These are phyloP conservation scores for Dimocarpus longan DNA, from an alignment of 345 rosid species.

Conservation along the genomic window DNA sequence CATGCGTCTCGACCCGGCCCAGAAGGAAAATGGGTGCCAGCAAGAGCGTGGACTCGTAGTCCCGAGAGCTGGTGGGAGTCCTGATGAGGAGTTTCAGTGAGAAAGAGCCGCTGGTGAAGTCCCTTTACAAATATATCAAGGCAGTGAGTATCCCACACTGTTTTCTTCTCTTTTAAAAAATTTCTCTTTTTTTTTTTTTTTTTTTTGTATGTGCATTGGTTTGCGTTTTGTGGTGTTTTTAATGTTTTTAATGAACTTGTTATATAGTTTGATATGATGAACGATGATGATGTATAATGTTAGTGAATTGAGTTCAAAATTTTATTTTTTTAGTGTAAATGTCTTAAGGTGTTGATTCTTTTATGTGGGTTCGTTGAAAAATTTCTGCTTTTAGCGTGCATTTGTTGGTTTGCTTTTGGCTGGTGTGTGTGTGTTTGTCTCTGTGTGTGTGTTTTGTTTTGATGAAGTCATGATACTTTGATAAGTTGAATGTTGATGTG, in stretches of 20 bases:
- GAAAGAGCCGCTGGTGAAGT: constrained; percentile 68
- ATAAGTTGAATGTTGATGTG: background rate
- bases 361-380: no score
- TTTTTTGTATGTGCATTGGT: background rate
- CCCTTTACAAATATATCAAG: constrained; percentile 66
- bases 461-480: background rate
- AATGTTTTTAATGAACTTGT: background rate
- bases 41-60: constrained; percentile 45
- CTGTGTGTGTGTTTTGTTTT: no score
- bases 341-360: background rate
- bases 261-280: background rate
- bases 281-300: background rate
- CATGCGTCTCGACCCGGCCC: constrained; percentile 52
- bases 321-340: background rate
- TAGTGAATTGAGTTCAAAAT: background rate
- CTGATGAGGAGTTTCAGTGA: constrained; percentile 57
- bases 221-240: background rate
- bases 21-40: constrained; percentile 43
- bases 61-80: constrained; percentile 59
- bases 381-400: background rate
- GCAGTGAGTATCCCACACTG: no score
- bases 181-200: no score
- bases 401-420: background rate
- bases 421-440: no score
- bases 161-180: constrained; percentile 56